Evolutionary conservation across 768 basidiomycete genomes (phyloP).

Genomic region (Auricularia heimuer): DNA sequence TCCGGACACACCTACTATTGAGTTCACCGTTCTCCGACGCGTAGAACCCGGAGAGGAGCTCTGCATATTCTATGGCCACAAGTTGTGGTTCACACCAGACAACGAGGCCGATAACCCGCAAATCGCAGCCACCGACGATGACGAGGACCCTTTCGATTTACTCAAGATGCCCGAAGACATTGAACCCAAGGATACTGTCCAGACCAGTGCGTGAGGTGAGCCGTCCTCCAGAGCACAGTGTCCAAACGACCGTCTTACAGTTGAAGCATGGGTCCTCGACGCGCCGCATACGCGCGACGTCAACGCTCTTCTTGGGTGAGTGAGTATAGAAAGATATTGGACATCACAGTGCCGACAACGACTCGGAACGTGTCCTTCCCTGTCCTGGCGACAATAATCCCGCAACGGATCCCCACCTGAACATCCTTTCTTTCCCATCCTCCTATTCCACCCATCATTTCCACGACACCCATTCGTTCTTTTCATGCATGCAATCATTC

Average conservation of each 20-base stretch:
- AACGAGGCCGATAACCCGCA: slow-evolving; percentile 9
- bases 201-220: slow-evolving; percentile 11
- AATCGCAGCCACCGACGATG: slow-evolving; percentile 5
- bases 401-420: not conserved
- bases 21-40: slow-evolving; percentile 18
- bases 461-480: not conserved
- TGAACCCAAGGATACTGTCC: slow-evolving; percentile 8
- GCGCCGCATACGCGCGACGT: slow-evolving; percentile 52
- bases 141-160: slow-evolving; percentile 44
- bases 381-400: too few species aligned
- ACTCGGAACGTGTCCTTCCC: too few species aligned
- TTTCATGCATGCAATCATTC: not conserved
- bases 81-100: slow-evolving; percentile 52
- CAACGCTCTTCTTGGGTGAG: slow-evolving; percentile 53
- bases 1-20: slow-evolving; percentile 12
- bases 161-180: slow-evolving; percentile 47
- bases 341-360: too few species aligned
- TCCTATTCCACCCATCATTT: not conserved
- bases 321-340: not conserved
- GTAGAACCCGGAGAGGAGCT: slow-evolving; percentile 21
- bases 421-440: not conserved
- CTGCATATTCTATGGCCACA: slow-evolving; percentile 22
- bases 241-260: slow-evolving; percentile 24
- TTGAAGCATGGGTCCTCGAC: slow-evolving; percentile 70
- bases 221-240: not conserved